A percentile compares a stretch with the other conserved stretches of the same genome.
phyloP scores from a whole-genome alignment of 495 filamentous ascomycete genomes.

The Penicillium antarcticum region DNA sequence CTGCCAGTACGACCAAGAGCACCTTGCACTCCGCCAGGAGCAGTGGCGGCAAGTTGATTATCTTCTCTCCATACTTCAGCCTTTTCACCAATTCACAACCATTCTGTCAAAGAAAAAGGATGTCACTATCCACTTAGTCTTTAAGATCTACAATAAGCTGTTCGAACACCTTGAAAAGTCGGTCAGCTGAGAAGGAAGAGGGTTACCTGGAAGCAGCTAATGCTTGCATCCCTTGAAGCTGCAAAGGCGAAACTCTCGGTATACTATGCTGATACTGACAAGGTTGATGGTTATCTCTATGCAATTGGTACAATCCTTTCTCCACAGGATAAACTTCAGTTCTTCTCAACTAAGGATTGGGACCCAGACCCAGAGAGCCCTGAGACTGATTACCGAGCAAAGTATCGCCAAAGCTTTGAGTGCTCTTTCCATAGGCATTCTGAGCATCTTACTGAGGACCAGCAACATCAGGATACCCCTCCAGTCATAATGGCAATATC shows the following conservation, averaged over 20 bases:
- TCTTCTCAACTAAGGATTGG: slow-evolving; percentile 16
- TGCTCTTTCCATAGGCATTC: no score
- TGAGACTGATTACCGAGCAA: neutral
- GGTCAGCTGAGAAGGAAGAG: slow-evolving; percentile 3
- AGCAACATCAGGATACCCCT: no score
- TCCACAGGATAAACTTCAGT: slow-evolving; percentile 17
- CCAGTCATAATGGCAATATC: no score
- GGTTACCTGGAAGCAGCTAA: slow-evolving; percentile 9
- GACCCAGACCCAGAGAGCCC: no score
- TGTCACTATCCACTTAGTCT: slow-evolving; percentile 14
- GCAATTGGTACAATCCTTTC: slow-evolving; percentile 20
- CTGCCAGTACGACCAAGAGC: neutral
- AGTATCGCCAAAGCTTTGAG: neutral
- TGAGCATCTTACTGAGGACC: no score
- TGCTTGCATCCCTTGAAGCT: slow-evolving; percentile 6
- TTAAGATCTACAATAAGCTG: slow-evolving; percentile 17
- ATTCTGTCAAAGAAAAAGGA: slow-evolving; percentile 12
- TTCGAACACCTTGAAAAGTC: slow-evolving; percentile 7
- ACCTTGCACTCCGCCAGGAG: slow-evolving; percentile 6
- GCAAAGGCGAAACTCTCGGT: slow-evolving; percentile 4
- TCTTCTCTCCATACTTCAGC: slow-evolving; percentile 8
- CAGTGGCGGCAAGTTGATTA: slow-evolving; percentile 23
- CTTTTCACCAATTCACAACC: slow-evolving; percentile 12
- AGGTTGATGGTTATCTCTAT: slow-evolving; percentile 10
- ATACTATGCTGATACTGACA: slow-evolving; percentile 16